Base-by-base conservation (phyloP, 176 grass and related monocot genomes). In the Lolium perenne region DNA sequence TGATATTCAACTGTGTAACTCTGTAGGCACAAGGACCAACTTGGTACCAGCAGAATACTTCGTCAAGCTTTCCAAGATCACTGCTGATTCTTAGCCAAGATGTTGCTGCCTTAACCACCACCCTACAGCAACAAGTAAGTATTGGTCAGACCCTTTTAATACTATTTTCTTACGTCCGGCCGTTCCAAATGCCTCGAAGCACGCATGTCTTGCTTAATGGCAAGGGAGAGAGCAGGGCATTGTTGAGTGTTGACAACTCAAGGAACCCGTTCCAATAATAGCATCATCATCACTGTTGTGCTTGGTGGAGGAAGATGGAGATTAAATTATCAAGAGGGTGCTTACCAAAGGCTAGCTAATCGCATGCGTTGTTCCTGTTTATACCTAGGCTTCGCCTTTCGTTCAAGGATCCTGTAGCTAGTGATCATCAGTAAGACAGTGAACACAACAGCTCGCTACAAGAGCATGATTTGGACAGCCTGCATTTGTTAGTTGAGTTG, bases 51-150 rank as follows among this genome's bases (percentile, higher is more conserved):
- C 41, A 43, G 66, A 46, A 72, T 78, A 56, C 14, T 48, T 9
- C 14, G 45, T 59, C 57, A 62, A 83, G 56, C 85, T 83, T 60
- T 73, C 80, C 74, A 73, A 83, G 46, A 62, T 65, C 81, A 32
- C 54, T 61, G 25, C 41, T 54, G 59, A 57, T 90, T 48, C 61
- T 68, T 41, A 63, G 55, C 17, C 18, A 56, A 23, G 82, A 91
- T 80, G 81, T 76, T 74, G 70, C 81, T 38, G 68, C 69, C 81
- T 62, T 84, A 87, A 91, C 76, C 59, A 78, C 81, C 76, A 70
- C 76, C 41, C 76, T 83, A 84, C 62, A 38, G 0, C 23, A 38
- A 66, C 5, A 71, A 77, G 54, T 53, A 58, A 56, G 20, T 53
- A 45, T 18, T 11, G n/a, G 29, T 53, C 14, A 75, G 47, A 8